Percentiles rank a stretch among this genome's conserved stretches.
Conservation (phyloP, 805 yeast species). For the Jamesozyma gamospora region DNA sequence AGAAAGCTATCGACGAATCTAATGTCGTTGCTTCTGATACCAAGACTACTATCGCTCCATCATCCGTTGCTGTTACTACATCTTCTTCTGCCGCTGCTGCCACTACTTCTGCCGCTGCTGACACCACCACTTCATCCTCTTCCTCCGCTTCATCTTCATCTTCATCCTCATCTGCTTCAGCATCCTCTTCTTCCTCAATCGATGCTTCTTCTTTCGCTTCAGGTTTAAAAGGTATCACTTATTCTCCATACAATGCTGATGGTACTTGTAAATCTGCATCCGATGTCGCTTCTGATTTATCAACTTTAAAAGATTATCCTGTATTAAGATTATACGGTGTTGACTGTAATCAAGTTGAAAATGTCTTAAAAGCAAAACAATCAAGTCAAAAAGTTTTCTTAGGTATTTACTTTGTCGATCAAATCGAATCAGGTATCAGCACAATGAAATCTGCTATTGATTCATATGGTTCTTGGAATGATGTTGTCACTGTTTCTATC, state of each 20-base stretch:
- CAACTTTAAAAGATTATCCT: slow-evolving; percentile 40
- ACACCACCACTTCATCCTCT: slow-evolving; percentile 19
- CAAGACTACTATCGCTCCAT: slow-evolving; percentile 9
- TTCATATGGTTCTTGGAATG: slow-evolving; percentile 67
- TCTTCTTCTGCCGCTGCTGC: slow-evolving; percentile 16
- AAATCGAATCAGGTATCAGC: slow-evolving; percentile 44
- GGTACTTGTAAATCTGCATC: slow-evolving; percentile 60
- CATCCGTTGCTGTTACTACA: slow-evolving; percentile 22
- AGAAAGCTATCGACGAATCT: slow-evolving; percentile 10
- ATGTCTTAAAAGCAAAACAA: slow-evolving; percentile 58
- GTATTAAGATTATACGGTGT: slow-evolving; percentile 77
- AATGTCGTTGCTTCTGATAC: slow-evolving; percentile 11
- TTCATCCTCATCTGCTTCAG: slow-evolving; percentile 28
- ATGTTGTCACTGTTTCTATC: slow-evolving; percentile 66
- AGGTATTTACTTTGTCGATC: slow-evolving; percentile 56
- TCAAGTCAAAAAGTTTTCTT: slow-evolving; percentile 59
- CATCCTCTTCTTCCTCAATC: slow-evolving; percentile 28
- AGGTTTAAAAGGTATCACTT: slow-evolving; percentile 63
- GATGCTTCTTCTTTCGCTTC: slow-evolving; percentile 31
- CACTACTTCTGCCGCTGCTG: slow-evolving; percentile 24
- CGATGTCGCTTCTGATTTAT: slow-evolving; percentile 52
- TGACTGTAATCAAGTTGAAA: slow-evolving; percentile 73
- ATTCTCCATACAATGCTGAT: slow-evolving; percentile 64
- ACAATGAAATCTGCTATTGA: slow-evolving; percentile 52
- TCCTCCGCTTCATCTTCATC: slow-evolving; percentile 23